Conservation (phyloP, 495 filamentous ascomycete species). For the Glonium stellatum region DNA sequence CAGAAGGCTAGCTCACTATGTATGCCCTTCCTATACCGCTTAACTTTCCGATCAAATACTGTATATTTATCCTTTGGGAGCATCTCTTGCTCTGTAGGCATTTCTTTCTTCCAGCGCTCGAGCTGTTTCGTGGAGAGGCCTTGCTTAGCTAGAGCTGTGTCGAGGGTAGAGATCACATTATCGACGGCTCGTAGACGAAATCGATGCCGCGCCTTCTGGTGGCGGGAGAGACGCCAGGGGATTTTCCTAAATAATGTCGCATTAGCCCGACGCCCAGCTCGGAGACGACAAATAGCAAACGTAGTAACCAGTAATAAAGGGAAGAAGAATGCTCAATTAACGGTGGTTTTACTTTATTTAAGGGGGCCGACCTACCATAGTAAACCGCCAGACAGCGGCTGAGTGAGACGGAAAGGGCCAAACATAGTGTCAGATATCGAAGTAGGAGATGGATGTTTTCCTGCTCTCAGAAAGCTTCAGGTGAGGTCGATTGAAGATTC, state of each 20-base stretch:
- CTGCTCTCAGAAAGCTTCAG: background rate
- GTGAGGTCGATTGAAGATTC: conserved; percentile 3
- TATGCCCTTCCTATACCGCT: conserved; percentile 89
- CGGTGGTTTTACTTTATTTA: background rate
- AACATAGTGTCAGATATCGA: conserved; percentile 51
- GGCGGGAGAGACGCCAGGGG: conserved; percentile 86
- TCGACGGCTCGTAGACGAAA: conserved; percentile 82
- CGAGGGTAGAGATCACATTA: conserved; percentile 67
- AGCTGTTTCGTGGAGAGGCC: conserved; percentile 52
- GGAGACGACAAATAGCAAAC: no score
- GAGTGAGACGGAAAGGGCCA: conserved; percentile 72
- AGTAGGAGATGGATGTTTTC: background rate
- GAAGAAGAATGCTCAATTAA: background rate
- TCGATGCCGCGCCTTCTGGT: conserved; percentile 86
- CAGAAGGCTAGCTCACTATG: conserved; percentile 64
- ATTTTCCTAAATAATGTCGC: conserved; percentile 64
- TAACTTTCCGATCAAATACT: conserved; percentile 92
- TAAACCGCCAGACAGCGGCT: conserved; percentile 61
- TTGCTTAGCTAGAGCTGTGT: conserved; percentile 60
- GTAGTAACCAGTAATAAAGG: background rate
- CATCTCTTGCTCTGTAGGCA: conserved; percentile 97
- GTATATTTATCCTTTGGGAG: conserved; percentile 95
- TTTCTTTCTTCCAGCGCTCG: conserved; percentile 84
- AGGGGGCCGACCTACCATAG: conserved; percentile 30
- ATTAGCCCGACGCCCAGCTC: no score